Evolutionary conservation across 805 yeast species (phyloP), one percentile per base, ranked within the genome.

Genomic region (Candida verbasci): DNA sequence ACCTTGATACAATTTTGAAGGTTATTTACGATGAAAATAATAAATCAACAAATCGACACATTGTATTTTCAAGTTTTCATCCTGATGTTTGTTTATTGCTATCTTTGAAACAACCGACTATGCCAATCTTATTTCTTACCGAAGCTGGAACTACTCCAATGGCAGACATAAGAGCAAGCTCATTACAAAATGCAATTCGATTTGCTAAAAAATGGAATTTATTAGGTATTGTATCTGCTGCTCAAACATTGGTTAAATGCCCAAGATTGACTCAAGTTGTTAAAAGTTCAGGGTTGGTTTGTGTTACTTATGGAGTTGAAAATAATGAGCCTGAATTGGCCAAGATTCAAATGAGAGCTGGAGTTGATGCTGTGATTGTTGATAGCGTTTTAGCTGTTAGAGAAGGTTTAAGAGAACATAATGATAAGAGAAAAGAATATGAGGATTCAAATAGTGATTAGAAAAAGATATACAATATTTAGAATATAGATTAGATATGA

Each of bases 311-410:
- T 50, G 97, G 97, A 20, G 72, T 75, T 1, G 71, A 74, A 54
- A 91, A 91, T 57, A 91, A 91, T 50, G 79, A 78, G 24, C 96
- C 97, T 0, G 87, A 77, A 39, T 79, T 80, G 43, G 88, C 95
- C 20, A 80, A 78, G 47, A 65, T 84, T 39, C 96, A 91, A 59
- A 82, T 91, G 82, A 79, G 78, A 44, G 89, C 94, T 3, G 97
- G 97, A 7, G 96, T 91, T 9, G 97, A 91, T 68, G 98, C 98
- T 0, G 97, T 91, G n/a, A 91, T 91, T 61, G 97, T 86, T 3
- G 97, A 91, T 60, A 81, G 86, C 38, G 97, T 91, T 2, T 68
- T 89, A 51, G 96, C 96, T 0, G 94, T 89, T n/a, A 72, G 95
- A 53, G 82, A 82, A 49, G 96, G 86, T 6, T 68, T 89, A 43